Conservation (phyloP, 352 stramenopile genomes). For the Pythium apleroticum region DNA sequence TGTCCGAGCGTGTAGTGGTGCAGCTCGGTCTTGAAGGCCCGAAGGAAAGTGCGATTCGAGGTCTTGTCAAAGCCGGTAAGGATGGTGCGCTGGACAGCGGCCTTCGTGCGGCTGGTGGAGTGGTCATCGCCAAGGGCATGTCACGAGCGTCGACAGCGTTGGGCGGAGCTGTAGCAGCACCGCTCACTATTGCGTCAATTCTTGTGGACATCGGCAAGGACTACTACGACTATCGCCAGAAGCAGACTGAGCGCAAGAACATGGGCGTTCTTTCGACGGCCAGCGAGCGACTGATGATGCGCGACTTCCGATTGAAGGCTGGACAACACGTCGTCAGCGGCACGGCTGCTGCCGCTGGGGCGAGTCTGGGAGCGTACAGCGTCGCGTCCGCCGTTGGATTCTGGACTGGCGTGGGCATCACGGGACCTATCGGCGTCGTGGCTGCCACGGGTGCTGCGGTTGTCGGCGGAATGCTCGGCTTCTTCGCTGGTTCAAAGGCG, state of each 20-base stretch:
- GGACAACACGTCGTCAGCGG: constrained; percentile 81
- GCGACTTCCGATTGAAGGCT: constrained; percentile 77
- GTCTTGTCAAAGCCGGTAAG: constrained; percentile 59
- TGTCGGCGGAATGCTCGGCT: constrained; percentile 79
- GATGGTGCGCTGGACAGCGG: constrained; percentile 82
- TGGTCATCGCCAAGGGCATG: constrained; percentile 77
- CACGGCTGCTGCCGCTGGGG: constrained; percentile 69
- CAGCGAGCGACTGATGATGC: constrained; percentile 82
- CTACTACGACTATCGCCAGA: constrained; percentile 82
- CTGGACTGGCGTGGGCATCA: constrained; percentile 81
- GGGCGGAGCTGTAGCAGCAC: constrained; percentile 65
- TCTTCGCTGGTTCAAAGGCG: constrained; percentile 77
- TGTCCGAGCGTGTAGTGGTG: constrained; percentile 63
- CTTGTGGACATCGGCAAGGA: constrained; percentile 87
- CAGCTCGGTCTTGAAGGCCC: constrained; percentile 44
- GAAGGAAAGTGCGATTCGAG: constrained; percentile 42
- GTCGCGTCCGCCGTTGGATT: constrained; percentile 68
- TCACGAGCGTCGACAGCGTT: constrained; percentile 45
- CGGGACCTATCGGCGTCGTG: constrained; percentile 72
- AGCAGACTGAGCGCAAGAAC: constrained; percentile 65
- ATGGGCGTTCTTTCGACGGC: constrained; percentile 65
- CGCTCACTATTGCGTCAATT: constrained; percentile 81
- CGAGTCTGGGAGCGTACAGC: constrained; percentile 73
- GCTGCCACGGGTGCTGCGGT: constrained; percentile 77
- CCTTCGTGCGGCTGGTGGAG: constrained; percentile 70